Evolutionary conservation across 179 eudicot genomes (phyloP).

Genomic region (Spinacia oleracea): DNA sequence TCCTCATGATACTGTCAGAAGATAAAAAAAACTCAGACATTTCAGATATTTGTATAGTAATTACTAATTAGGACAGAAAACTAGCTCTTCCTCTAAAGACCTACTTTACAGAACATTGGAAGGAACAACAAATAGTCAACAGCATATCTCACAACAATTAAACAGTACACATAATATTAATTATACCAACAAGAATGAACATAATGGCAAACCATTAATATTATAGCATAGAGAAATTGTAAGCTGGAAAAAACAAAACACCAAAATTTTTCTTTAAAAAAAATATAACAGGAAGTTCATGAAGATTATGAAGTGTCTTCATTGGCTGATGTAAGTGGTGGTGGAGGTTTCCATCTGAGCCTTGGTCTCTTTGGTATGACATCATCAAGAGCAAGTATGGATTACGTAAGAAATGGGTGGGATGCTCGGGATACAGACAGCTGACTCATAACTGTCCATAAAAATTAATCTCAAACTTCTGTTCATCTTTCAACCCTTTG

Average conservation of each 20-base stretch:
- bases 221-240: not conserved
- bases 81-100: not conserved
- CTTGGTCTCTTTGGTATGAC: no score
- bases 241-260: not conserved
- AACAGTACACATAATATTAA: not conserved
- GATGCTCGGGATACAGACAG: no score
- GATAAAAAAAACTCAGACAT: slow-evolving; percentile 10
- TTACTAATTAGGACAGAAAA: not conserved
- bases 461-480: no score
- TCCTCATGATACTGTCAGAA: slow-evolving; percentile 82
- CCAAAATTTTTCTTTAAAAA: not conserved
- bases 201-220: not conserved
- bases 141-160: not conserved
- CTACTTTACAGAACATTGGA: not conserved
- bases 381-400: no score
- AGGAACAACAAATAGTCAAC: no score
- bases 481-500: no score
- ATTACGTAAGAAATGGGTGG: no score
- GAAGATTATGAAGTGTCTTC: not conserved
- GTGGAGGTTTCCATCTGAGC: no score
- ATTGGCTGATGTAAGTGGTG: not conserved
- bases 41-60: not conserved
- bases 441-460: no score
- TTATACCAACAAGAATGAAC: not conserved
- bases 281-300: not conserved